phyloP scores from a whole-genome alignment of 2,329 filamentous ascomycete genomes.

The Penicillium aurantiogriseum region DNA sequence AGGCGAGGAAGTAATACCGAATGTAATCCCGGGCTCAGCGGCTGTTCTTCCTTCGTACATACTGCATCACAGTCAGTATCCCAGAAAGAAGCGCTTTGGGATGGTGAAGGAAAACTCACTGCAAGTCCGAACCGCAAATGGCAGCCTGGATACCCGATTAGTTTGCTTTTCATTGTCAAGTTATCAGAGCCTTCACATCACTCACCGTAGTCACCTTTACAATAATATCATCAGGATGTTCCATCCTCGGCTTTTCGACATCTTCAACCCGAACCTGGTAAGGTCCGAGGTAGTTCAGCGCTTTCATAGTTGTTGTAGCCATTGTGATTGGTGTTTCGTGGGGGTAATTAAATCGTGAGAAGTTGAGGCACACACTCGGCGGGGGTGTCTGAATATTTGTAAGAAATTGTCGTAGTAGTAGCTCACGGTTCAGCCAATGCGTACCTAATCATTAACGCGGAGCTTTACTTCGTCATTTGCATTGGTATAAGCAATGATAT shows the following conservation, averaged over 20 bases:
- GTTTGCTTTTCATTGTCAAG: background rate
- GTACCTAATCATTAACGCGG: background rate
- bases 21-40: background rate
- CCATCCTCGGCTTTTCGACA: background rate
- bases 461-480: background rate
- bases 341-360: background rate
- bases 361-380: background rate
- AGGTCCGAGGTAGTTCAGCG: background rate
- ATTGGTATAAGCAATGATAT: background rate
- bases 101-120: background rate
- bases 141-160: background rate
- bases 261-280: background rate
- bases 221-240: background rate
- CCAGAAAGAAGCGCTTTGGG: background rate
- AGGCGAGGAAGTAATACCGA: background rate
- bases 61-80: background rate
- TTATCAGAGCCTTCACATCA: background rate
- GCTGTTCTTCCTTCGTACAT: background rate
- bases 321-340: background rate
- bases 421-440: background rate
- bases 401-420: background rate
- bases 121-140: background rate
- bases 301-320: background rate
- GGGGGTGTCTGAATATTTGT: background rate
- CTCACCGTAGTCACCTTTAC: background rate